These are phyloP conservation scores for Marasmius sp. DNA, from an alignment of 1,284 basidiomycete genomes.

Conservation along the genomic window DNA sequence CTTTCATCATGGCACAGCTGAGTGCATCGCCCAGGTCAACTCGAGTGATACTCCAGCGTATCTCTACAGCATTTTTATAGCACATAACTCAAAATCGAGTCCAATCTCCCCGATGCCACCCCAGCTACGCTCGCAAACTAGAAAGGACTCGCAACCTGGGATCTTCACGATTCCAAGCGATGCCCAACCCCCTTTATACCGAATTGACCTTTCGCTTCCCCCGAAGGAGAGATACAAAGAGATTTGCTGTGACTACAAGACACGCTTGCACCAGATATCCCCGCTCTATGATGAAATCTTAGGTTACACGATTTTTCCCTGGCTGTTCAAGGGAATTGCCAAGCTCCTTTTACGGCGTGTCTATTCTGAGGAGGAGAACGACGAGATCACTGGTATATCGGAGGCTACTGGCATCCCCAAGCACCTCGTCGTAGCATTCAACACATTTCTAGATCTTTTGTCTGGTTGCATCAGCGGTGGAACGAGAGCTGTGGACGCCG, in stretches of 20 bases:
- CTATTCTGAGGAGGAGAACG: conserved; percentile 29
- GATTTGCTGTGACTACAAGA: conserved; percentile 29
- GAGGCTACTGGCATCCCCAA: conserved; percentile 21
- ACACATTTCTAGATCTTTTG: conserved; percentile 36
- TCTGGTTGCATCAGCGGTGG: conserved; percentile 36
- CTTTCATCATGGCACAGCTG: too few relatives aligned
- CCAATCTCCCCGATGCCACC: background rate
- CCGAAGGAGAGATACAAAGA: conserved; percentile 27
- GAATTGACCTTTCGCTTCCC: conserved; percentile 30
- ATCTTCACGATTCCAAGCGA: background rate
- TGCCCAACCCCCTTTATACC: conserved; percentile 25
- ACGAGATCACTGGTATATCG: conserved; percentile 31
- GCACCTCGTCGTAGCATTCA: conserved; percentile 31
- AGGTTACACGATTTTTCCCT: conserved; percentile 19
- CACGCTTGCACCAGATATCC: conserved; percentile 23
- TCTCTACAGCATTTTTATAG: background rate
- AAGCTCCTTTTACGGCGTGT: conserved; percentile 26
- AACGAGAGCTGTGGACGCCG: conserved; percentile 19
- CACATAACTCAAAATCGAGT: background rate
- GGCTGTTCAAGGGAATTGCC: conserved; percentile 23
- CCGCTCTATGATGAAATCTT: conserved; percentile 28
- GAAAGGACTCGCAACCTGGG: background rate
- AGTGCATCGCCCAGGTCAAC: too few relatives aligned
- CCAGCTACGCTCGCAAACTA: background rate
- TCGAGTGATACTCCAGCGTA: background rate